These are phyloP conservation scores for Extremus antarcticus DNA, from an alignment of 495 filamentous ascomycete genomes.

Conservation along the genomic window DNA sequence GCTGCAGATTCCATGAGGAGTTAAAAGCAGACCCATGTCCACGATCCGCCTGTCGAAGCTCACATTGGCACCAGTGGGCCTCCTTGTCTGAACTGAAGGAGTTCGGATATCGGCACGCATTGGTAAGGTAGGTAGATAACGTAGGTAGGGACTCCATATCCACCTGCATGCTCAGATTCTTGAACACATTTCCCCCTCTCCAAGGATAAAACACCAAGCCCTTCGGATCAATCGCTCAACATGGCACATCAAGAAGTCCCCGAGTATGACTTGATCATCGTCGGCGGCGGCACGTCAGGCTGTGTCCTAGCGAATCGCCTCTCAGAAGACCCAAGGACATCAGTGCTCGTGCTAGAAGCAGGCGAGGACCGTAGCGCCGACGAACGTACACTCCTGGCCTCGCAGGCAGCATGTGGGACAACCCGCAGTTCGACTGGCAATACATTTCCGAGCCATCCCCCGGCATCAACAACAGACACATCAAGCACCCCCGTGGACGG, in stretches of 20 bases:
- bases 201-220: neutral
- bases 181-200: neutral
- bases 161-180: neutral
- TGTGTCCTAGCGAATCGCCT: slow-evolving; percentile 19
- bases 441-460: slow-evolving; percentile 3
- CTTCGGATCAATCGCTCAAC: neutral
- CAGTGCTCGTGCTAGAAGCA: slow-evolving; percentile 19
- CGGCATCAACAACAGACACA: slow-evolving; percentile 4
- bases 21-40: too few species aligned
- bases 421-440: slow-evolving; percentile 13
- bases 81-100: too few species aligned
- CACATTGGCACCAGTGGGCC: too few species aligned
- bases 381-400: slow-evolving; percentile 2
- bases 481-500: slow-evolving; percentile 7
- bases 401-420: neutral
- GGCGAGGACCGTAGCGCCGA: slow-evolving; percentile 9
- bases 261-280: slow-evolving; percentile 20
- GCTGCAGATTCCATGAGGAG: too few species aligned
- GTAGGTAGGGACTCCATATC: too few species aligned
- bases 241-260: neutral
- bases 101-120: too few species aligned
- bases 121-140: too few species aligned
- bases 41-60: too few species aligned
- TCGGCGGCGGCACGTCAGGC: slow-evolving; percentile 20
- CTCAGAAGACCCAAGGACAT: slow-evolving; percentile 11